These are phyloP conservation scores for Elsinoe perseae DNA, from an alignment of 2,329 filamentous ascomycete species.

Conservation along the genomic window DNA sequence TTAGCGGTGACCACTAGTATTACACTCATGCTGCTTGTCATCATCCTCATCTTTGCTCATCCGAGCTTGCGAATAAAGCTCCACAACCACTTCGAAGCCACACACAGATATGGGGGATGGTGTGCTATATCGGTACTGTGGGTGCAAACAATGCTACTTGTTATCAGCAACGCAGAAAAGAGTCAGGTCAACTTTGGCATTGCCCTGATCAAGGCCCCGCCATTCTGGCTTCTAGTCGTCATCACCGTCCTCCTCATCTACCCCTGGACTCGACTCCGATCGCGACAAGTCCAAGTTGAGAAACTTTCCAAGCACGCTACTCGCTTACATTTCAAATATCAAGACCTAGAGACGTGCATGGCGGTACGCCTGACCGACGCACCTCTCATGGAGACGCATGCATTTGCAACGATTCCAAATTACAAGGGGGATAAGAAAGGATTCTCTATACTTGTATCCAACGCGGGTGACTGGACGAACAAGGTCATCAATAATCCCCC, in stretches of 20 bases:
- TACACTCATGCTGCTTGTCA: slow-evolving; percentile 49
- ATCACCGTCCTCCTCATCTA: slow-evolving; percentile 60
- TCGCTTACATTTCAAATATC: slow-evolving; percentile 61
- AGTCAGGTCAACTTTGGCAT: slow-evolving; percentile 28
- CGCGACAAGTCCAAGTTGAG: slow-evolving; percentile 57
- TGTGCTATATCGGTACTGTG: slow-evolving; percentile 57
- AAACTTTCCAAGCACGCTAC: slow-evolving; percentile 64
- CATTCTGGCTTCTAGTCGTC: slow-evolving; percentile 60
- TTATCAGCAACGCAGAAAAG: slow-evolving; percentile 30
- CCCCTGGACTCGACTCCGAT: slow-evolving; percentile 66
- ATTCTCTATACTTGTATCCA: slow-evolving; percentile 63
- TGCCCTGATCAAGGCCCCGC: slow-evolving; percentile 41
- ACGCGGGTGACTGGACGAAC: slow-evolving; percentile 67
- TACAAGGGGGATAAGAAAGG: slow-evolving; percentile 40
- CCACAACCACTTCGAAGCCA: slow-evolving; percentile 63
- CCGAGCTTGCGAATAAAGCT: slow-evolving; percentile 54
- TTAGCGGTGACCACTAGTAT: slow-evolving; percentile 50
- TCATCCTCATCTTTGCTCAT: slow-evolving; percentile 56
- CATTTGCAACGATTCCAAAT: slow-evolving; percentile 65
- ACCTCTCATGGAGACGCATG: slow-evolving; percentile 65
- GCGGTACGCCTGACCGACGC: slow-evolving; percentile 52
- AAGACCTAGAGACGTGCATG: slow-evolving; percentile 32
- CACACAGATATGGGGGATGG: slow-evolving; percentile 70
- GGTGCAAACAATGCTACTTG: slow-evolving; percentile 51
- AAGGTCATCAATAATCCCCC: slow-evolving; percentile 56